A percentile compares a stretch with the other conserved stretches of the same genome.
Conservation (phyloP, 1,139 yeast genomes). For the Diutina neorugosa region DNA sequence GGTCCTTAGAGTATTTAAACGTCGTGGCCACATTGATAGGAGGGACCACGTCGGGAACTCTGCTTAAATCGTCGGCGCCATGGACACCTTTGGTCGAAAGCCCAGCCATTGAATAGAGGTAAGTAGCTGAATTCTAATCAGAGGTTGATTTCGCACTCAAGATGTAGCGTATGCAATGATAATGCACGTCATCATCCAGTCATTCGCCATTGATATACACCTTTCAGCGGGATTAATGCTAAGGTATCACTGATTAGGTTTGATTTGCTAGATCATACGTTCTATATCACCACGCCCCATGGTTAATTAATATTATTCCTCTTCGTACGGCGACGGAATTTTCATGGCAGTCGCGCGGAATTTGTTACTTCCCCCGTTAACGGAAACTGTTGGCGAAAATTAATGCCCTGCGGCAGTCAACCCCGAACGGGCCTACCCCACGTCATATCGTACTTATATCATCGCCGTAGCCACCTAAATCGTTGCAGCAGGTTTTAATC, state of each 20-base stretch:
- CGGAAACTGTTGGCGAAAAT: background rate
- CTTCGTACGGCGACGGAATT: background rate
- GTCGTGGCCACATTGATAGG: conserved; percentile 82
- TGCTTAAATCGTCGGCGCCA: conserved; percentile 39
- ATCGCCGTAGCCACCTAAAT: background rate
- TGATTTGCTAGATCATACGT: too few species aligned
- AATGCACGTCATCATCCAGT: too few species aligned
- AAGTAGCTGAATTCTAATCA: too few species aligned
- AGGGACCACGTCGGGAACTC: conserved; percentile 51
- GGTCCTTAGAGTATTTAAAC: conserved; percentile 50
- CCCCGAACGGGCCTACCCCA: background rate
- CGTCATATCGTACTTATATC: background rate
- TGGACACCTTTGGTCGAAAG: conserved; percentile 46
- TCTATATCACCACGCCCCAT: too few species aligned
- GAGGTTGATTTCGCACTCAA: too few species aligned
- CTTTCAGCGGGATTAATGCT: too few species aligned
- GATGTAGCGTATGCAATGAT: too few species aligned
- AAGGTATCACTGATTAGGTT: too few species aligned
- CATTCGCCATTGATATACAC: too few species aligned
- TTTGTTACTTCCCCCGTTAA: background rate
- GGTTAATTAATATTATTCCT: background rate
- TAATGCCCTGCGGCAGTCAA: background rate
- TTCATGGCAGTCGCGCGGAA: background rate
- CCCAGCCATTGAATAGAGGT: conserved; percentile 22
- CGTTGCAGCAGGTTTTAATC: background rate